Evolutionary conservation across 192 early-diverging fungal species (phyloP).

Genomic region (Backusella tarrabulga): DNA sequence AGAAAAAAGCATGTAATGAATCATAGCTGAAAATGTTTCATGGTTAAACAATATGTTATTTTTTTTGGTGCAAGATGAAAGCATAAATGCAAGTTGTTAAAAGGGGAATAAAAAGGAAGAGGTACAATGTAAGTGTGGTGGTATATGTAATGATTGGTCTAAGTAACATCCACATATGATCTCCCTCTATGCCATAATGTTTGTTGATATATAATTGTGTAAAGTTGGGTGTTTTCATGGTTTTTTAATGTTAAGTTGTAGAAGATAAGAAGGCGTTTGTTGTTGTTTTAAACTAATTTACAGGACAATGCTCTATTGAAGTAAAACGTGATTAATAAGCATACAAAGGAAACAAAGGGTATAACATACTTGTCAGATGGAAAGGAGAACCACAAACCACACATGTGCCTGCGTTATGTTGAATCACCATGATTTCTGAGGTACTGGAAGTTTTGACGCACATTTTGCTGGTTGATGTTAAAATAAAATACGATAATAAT

Average conservation of each 20-base stretch:
- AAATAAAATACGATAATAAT: constrained; percentile 3
- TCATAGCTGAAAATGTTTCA: neutral
- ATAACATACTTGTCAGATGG: constrained; percentile 11
- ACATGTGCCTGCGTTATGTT: neutral
- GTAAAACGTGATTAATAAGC: neutral
- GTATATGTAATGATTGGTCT: constrained; percentile 10
- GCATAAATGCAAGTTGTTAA: constrained; percentile 14
- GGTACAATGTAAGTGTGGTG: neutral
- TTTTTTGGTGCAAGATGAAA: constrained; percentile 6
- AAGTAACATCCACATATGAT: neutral
- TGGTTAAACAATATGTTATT: neutral
- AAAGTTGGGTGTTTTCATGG: neutral
- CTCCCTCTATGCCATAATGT: neutral
- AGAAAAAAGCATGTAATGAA: neutral
- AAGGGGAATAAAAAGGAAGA: neutral
- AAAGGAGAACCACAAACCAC: neutral
- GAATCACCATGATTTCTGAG: neutral
- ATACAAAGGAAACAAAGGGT: no score
- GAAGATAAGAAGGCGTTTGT: neutral
- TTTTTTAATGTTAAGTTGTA: neutral
- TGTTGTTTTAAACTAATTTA: neutral
- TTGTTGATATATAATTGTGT: neutral
- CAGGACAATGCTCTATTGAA: constrained; percentile 11
- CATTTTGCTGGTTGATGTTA: neutral
- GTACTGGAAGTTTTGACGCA: neutral